A percentile compares a stretch with the other conserved stretches of the same genome.
Conservation (phyloP, 768 basidiomycete species). For the Pleurotus sapidus region DNA sequence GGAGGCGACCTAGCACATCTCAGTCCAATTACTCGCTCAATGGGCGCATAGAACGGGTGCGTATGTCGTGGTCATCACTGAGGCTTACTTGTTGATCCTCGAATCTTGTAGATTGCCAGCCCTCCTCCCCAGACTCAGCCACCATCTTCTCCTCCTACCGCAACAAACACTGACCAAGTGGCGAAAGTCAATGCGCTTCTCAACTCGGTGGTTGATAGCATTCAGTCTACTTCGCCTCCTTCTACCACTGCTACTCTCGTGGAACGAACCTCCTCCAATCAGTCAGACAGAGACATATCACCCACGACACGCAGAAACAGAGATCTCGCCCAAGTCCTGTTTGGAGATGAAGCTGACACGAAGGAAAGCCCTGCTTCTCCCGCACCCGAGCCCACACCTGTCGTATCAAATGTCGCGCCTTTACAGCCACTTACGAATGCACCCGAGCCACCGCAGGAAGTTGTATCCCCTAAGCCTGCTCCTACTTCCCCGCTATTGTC, state of each 20-base stretch:
- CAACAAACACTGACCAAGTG: constrained; percentile 42
- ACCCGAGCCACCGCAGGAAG: background rate
- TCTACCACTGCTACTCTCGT: constrained; percentile 13
- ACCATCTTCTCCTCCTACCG: constrained; percentile 27
- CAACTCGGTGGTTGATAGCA: constrained; percentile 55
- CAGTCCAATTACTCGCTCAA: constrained; percentile 70
- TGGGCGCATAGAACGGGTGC: constrained; percentile 41
- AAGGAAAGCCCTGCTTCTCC: constrained; percentile 17
- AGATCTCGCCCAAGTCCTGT: constrained; percentile 75
- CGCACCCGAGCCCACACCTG: constrained; percentile 19
- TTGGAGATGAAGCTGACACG: constrained; percentile 46
- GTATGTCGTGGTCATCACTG: constrained; percentile 7
- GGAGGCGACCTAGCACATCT: constrained; percentile 78
- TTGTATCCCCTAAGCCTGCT: background rate
- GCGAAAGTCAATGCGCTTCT: constrained; percentile 65
- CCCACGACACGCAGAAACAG: constrained; percentile 62
- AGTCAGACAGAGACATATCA: constrained; percentile 33
- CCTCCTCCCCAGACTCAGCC: constrained; percentile 49
- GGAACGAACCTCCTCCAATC: constrained; percentile 12
- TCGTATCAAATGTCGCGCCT: background rate
- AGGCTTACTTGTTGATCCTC: constrained; percentile 1
- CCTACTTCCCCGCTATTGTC: constrained; percentile 13
- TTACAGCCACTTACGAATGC: background rate
- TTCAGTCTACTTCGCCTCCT: constrained; percentile 32
- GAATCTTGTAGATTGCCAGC: constrained; percentile 48